phyloP scores from a whole-genome alignment of 331 rosid species.

The Rosa hybrid region DNA sequence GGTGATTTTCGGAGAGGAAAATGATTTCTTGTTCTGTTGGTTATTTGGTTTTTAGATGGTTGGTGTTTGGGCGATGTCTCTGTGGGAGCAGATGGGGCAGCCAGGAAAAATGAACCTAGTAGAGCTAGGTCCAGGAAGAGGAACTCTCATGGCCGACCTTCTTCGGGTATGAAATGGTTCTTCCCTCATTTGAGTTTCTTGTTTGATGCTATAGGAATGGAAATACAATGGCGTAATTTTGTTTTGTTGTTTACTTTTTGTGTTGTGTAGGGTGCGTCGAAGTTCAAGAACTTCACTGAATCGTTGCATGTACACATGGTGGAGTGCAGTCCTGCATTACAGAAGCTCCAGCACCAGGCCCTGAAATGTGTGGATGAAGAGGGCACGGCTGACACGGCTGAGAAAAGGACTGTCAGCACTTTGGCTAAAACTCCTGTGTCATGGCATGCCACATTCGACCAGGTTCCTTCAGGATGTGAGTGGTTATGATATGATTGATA shows the following conservation, averaged over 20 bases:
- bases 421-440: conserved; percentile 77
- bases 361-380: conserved; percentile 65
- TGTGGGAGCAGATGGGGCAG: conserved; percentile 99
- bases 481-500: conserved; percentile 25
- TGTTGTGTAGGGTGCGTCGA: conserved; percentile 70
- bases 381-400: conserved; percentile 23
- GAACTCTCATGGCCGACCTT: conserved; percentile 92
- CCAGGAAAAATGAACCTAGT: conserved; percentile 64
- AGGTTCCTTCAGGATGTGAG: conserved; percentile 91
- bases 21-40: conserved; percentile 28
- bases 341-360: conserved; percentile 77
- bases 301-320: conserved; percentile 81
- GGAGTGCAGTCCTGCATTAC: conserved; percentile 87
- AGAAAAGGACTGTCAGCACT: conserved; percentile 50
- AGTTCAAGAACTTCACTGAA: conserved; percentile 60
- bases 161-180: conserved; percentile 56
- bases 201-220: background rate
- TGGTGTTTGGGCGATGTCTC: conserved; percentile 97
- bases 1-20: conserved; percentile 20
- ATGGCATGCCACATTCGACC: conserved; percentile 88
- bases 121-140: conserved; percentile 96
- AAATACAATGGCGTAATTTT: background rate
- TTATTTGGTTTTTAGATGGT: conserved; percentile 57
- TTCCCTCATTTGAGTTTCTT: conserved; percentile 4
- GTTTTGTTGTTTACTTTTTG: conserved; percentile 16